Evolutionary conservation across 208 protist species (phyloP).

Genomic region (Wallacemonas rigidus): DNA sequence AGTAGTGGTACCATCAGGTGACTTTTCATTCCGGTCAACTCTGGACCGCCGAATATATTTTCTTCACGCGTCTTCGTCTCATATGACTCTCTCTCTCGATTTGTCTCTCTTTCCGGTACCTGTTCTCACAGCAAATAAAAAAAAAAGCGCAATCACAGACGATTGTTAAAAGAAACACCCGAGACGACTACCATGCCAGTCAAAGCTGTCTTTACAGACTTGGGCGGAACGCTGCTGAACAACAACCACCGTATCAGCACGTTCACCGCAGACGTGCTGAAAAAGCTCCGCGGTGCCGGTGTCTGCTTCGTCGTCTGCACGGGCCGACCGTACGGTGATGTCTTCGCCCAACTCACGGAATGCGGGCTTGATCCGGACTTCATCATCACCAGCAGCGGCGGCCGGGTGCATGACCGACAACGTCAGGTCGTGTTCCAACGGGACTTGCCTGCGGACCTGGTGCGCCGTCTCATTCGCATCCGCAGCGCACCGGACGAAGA

Average conservation of each 20-base stretch:
- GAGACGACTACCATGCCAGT: conserved; percentile 11
- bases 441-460: not conserved
- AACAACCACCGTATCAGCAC: conserved; percentile 25
- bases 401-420: conserved; percentile 35
- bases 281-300: conserved; percentile 16
- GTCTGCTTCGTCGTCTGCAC: conserved; percentile 42
- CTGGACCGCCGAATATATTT: no score
- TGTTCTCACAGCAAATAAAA: not conserved
- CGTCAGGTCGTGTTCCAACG: conserved; percentile 12
- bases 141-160: not conserved
- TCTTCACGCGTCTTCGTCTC: no score
- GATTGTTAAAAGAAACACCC: no score
- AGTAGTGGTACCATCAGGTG: no score
- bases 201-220: conserved; percentile 41
- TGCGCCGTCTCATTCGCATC: conserved; percentile 5
- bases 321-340: conserved; percentile 38
- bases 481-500: conserved; percentile 2
- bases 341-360: conserved; percentile 31
- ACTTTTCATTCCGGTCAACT: no score
- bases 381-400: conserved; percentile 48
- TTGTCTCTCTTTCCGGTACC: no score
- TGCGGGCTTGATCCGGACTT: conserved; percentile 37
- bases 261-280: conserved; percentile 30
- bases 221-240: conserved; percentile 52
- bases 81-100: no score